These are phyloP conservation scores for Zygosaccharomyces bisporus DNA, from an alignment of 805 yeast species.

Conservation along the genomic window DNA sequence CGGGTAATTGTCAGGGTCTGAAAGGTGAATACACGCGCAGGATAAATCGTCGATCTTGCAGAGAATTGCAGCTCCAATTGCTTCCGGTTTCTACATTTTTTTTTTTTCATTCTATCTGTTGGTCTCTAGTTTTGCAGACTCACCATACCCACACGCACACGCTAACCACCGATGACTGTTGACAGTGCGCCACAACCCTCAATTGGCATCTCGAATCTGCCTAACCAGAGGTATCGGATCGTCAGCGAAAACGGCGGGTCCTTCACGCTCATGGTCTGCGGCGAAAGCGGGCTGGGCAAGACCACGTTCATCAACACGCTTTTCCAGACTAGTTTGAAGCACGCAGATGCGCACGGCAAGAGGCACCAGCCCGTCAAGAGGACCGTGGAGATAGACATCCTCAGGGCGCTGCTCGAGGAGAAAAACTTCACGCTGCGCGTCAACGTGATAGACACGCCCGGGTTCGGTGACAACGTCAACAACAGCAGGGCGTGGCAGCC, in stretches of 20 bases:
- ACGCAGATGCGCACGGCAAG: conserved; percentile 39
- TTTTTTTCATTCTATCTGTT: too few species aligned
- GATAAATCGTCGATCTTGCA: too few species aligned
- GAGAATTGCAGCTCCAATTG: neutral
- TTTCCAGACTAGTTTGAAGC: conserved; percentile 69
- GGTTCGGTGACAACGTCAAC: conserved; percentile 87
- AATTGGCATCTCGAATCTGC: conserved; percentile 68
- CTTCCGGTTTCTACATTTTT: neutral
- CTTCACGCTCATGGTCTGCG: conserved; percentile 80
- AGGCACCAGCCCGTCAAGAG: conserved; percentile 51
- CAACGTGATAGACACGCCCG: conserved; percentile 88
- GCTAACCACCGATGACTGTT: conserved; percentile 3
- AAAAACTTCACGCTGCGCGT: conserved; percentile 73
- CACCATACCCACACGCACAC: too few species aligned
- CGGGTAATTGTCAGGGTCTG: neutral
- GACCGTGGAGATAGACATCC: conserved; percentile 75
- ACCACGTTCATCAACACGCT: conserved; percentile 86
- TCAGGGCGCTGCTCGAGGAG: conserved; percentile 79
- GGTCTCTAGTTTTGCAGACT: too few species aligned
- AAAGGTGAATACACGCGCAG: too few species aligned
- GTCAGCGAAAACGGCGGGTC: conserved; percentile 72
- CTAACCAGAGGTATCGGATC: conserved; percentile 73
- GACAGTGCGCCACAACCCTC: conserved; percentile 8
- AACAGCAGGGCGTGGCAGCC: conserved; percentile 85
- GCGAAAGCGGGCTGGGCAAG: conserved; percentile 89